A percentile compares a stretch with the other conserved stretches of the same genome.
phyloP scores from a whole-genome alignment of 2,329 filamentous ascomycete species.

The Neodidymelliopsis sp. region DNA sequence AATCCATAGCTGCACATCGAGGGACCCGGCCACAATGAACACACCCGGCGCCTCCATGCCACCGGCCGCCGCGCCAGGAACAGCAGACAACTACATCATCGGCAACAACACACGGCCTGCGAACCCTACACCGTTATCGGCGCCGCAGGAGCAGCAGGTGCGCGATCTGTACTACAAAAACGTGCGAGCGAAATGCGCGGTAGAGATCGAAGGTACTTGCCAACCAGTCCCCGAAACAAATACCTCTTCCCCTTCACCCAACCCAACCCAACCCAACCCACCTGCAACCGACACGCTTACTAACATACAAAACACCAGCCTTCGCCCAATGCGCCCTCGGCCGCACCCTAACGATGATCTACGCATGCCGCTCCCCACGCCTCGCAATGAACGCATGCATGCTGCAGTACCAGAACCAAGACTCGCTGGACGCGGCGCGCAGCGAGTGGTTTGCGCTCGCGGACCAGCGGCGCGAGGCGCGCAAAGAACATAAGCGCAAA shows the following conservation, averaged over 20 bases:
- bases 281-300: background rate
- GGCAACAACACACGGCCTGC: slow-evolving; percentile 31
- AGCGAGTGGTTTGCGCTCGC: slow-evolving; percentile 91
- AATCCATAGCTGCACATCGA: too few relatives aligned
- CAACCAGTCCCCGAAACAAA: too few relatives aligned
- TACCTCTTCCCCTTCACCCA: background rate
- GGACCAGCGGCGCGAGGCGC: slow-evolving; percentile 71
- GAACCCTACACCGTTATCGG: slow-evolving; percentile 73
- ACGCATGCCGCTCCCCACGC: slow-evolving; percentile 81
- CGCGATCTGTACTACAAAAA: slow-evolving; percentile 79
- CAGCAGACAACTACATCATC: slow-evolving; percentile 29
- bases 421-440: slow-evolving; percentile 84
- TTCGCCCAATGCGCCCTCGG: slow-evolving; percentile 90
- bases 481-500: slow-evolving; percentile 63
- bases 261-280: too few relatives aligned
- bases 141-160: slow-evolving; percentile 72
- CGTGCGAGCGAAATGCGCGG: slow-evolving; percentile 79
- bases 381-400: slow-evolving; percentile 94
- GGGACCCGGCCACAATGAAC: slow-evolving; percentile 6
- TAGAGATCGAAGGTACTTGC: slow-evolving; percentile 61
- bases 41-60: slow-evolving; percentile 15
- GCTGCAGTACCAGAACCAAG: slow-evolving; percentile 82
- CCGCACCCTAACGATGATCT: slow-evolving; percentile 86
- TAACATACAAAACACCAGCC: slow-evolving; percentile 62
- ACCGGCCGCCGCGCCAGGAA: slow-evolving; percentile 2